phyloP scores from a whole-genome alignment of 805 yeast genomes.

The Saccharomycopsis javanensis region DNA sequence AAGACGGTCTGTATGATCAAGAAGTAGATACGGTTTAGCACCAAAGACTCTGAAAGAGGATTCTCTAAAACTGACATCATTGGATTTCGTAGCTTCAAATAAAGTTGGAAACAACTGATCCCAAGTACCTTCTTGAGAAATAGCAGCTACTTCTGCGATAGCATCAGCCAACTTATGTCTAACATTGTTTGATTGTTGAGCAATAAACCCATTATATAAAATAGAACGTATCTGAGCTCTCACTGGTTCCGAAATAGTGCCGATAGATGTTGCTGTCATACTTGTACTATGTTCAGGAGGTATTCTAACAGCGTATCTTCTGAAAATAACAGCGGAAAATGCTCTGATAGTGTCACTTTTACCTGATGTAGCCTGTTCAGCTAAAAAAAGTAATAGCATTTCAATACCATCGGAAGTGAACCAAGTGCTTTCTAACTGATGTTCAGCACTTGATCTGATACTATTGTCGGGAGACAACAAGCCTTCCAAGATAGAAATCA shows the following conservation, averaged over 20 bases:
- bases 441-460: constrained; percentile 71
- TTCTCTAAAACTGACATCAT: constrained; percentile 66
- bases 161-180: constrained; percentile 93
- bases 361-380: constrained; percentile 66
- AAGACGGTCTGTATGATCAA: constrained; percentile 42
- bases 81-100: constrained; percentile 46
- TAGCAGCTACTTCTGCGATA: constrained; percentile 78
- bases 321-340: constrained; percentile 78
- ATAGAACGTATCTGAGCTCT: constrained; percentile 52
- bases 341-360: constrained; percentile 51
- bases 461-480: constrained; percentile 73
- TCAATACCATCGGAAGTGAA: constrained; percentile 56
- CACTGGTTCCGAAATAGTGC: constrained; percentile 50
- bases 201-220: constrained; percentile 63
- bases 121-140: constrained; percentile 51
- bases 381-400: constrained; percentile 61
- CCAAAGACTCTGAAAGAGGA: constrained; percentile 85
- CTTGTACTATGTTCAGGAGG: constrained; percentile 60
- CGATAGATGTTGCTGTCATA: constrained; percentile 64
- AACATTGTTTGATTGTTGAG: constrained; percentile 61
- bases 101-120: constrained; percentile 67
- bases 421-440: constrained; percentile 67
- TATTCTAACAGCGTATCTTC: constrained; percentile 74
- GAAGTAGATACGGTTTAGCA: constrained; percentile 68
- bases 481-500: constrained; percentile 49